Conservation (phyloP, 2,329 filamentous ascomycete genomes). For the Mycocentrospora acerina region DNA sequence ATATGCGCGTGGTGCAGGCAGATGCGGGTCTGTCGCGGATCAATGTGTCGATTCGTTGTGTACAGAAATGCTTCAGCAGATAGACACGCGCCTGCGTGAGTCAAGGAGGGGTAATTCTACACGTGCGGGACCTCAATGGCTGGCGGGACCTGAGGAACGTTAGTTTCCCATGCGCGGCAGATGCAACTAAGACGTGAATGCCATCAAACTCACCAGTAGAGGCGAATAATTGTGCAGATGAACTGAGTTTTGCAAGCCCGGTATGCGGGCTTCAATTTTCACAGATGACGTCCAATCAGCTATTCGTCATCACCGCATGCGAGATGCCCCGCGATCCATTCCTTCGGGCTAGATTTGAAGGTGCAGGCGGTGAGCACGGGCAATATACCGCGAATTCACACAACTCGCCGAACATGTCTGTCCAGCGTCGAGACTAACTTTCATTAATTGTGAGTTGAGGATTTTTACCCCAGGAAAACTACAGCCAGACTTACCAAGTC, state of each 20-base stretch:
- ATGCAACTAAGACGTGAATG: conserved; percentile 1
- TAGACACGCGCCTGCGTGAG: conserved; percentile 18
- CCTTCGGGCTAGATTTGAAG: background rate
- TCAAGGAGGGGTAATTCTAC: conserved; percentile 29
- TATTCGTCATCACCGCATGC: conserved; percentile 4
- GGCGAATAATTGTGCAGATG: conserved; percentile 5
- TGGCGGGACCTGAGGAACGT: conserved; percentile 6
- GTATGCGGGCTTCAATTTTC: conserved; percentile 17
- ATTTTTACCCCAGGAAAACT: too few species aligned
- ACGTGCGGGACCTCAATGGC: conserved; percentile 26
- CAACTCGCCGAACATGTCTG: too few species aligned
- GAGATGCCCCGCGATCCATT: conserved; percentile 3
- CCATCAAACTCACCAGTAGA: background rate
- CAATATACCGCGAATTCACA: background rate
- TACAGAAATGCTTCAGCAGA: conserved; percentile 24
- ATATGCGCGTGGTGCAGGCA: conserved; percentile 17
- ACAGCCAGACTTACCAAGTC: too few species aligned
- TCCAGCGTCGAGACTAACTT: too few species aligned
- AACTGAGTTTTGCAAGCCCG: conserved; percentile 6
- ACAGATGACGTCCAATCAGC: conserved; percentile 15
- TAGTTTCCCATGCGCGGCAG: background rate
- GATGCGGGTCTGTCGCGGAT: conserved; percentile 20
- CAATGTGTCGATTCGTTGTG: conserved; percentile 37
- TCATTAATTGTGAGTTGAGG: too few species aligned
- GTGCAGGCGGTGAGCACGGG: background rate